phyloP scores from a whole-genome alignment of 129 eudicot species.

The Chrysanthemum seticuspe region DNA sequence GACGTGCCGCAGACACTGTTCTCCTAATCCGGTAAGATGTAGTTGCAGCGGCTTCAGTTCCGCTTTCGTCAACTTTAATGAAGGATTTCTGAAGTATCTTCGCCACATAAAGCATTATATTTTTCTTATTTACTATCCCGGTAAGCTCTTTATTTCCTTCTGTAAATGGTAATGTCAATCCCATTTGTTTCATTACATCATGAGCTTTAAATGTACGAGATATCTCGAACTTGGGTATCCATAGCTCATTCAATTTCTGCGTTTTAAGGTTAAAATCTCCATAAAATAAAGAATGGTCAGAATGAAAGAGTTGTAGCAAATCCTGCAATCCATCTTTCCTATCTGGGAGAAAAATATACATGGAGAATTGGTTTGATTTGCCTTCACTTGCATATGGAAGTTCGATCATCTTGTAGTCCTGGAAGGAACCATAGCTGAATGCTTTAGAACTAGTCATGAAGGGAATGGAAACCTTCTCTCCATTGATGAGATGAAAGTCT shows the following conservation, averaged over 20 bases:
- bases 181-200: neutral
- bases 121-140: neutral
- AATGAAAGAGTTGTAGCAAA: neutral
- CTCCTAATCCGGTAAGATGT: neutral
- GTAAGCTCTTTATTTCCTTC: neutral
- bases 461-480: neutral
- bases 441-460: neutral
- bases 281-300: neutral
- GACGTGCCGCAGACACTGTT: neutral
- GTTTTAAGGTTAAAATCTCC: neutral
- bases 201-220: neutral
- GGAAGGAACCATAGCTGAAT: neutral
- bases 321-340: constrained; percentile 5
- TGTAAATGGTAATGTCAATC: neutral
- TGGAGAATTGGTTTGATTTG: neutral
- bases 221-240: neutral
- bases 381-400: neutral
- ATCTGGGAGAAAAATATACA: neutral
- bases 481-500: neutral
- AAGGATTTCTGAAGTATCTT: neutral
- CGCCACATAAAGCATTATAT: neutral
- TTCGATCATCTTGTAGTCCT: neutral
- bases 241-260: neutral
- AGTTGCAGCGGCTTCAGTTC: neutral
- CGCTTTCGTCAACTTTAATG: neutral